Percentiles rank a stretch among this genome's conserved stretches.
phyloP scores from a whole-genome alignment of 2,329 filamentous ascomycete species.

The Cladosporium sphaerospermum region DNA sequence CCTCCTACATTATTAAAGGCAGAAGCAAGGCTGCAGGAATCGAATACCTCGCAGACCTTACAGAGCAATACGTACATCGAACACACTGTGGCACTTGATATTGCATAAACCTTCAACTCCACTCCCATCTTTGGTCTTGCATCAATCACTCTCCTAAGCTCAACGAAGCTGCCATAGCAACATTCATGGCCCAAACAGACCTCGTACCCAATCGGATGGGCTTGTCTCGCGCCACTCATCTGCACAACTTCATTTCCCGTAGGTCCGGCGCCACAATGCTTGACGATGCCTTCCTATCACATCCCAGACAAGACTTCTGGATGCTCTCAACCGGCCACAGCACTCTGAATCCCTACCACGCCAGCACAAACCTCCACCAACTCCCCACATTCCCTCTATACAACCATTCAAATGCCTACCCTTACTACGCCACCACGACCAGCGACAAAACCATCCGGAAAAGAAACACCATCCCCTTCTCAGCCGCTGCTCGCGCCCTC shows the following conservation, averaged over 20 bases:
- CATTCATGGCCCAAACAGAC: neutral
- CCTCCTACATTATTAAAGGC: too few relatives aligned
- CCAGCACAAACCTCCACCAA: neutral
- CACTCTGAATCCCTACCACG: neutral
- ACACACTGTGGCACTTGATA: too few relatives aligned
- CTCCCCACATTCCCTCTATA: neutral
- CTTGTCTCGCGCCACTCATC: slow-evolving; percentile 8
- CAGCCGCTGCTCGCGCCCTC: slow-evolving; percentile 9
- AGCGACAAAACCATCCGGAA: neutral
- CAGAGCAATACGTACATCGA: too few relatives aligned
- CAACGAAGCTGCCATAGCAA: neutral
- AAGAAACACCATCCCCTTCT: slow-evolving; percentile 2
- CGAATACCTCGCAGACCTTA: neutral
- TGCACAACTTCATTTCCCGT: neutral
- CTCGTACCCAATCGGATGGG: slow-evolving; percentile 12
- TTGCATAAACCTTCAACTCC: too few relatives aligned
- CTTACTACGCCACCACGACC: neutral
- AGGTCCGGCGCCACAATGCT: neutral
- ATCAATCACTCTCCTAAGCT: too few relatives aligned
- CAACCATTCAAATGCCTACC: neutral
- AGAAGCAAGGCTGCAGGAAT: too few relatives aligned
- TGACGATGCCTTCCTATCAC: neutral
- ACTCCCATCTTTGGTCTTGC: too few relatives aligned
- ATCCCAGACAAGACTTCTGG: neutral
- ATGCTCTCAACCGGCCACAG: neutral